Percentiles rank a stretch among this genome's conserved stretches.
Evolutionary conservation across 1,284 basidiomycete species (phyloP).

Genomic region (Ustilago loliicola): DNA sequence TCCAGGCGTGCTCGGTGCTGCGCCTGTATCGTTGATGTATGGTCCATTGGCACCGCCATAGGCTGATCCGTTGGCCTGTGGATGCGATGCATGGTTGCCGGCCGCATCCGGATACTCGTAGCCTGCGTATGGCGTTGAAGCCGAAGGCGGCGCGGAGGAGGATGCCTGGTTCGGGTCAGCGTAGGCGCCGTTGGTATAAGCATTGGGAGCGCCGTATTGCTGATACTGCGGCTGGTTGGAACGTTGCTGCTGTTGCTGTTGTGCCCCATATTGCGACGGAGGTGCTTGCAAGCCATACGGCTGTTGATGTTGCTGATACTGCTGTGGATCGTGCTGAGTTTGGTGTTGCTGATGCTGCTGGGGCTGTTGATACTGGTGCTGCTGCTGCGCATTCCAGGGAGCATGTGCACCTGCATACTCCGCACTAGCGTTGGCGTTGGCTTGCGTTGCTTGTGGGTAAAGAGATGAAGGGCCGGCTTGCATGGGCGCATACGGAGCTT

Average conservation of each 20-base stretch:
- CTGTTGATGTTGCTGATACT: constrained; percentile 29
- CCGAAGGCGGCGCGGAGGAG: constrained; percentile 7
- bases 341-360: constrained; percentile 12
- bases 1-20: not conserved
- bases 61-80: constrained; percentile 15
- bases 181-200: constrained; percentile 24
- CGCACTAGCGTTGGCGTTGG: not conserved
- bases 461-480: constrained; percentile 23
- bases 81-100: constrained; percentile 7
- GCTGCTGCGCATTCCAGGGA: constrained; percentile 25
- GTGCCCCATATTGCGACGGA: constrained; percentile 11
- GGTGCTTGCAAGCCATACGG: constrained; percentile 13
- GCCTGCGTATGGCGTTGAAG: constrained; percentile 16
- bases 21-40: constrained; percentile 12
- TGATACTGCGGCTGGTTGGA: constrained; percentile 19
- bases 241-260: constrained; percentile 17
- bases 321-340: constrained; percentile 8
- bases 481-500: constrained; percentile 13
- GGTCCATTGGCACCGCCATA: constrained; percentile 6
- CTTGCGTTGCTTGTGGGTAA: constrained; percentile 25
- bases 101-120: constrained; percentile 19
- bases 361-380: constrained; percentile 11
- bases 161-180: constrained; percentile 18
- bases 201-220: constrained; percentile 5
- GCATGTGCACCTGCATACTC: constrained; percentile 14